Base-by-base conservation (phyloP, 768 basidiomycete genomes). In the Dentipellis fragilis region DNA sequence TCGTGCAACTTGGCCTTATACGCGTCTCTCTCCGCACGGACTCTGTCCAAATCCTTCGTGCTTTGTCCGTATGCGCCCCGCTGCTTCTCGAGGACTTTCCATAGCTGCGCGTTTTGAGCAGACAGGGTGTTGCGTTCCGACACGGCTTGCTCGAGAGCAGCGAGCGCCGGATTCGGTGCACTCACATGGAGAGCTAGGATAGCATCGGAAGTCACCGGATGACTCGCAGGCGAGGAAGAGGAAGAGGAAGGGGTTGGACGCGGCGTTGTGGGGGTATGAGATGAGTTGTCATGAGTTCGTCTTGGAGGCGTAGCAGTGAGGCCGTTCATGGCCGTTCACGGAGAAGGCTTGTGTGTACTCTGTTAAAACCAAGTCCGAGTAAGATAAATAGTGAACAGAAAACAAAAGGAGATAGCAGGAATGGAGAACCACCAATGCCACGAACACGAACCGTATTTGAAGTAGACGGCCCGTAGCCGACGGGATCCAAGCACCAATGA, bases 51-150 rank as follows among this genome's bases (percentile, higher is more conserved):
- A 63, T 95, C 91, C 71, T 89, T 89, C 67, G 87, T 73, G 54
- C 90, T 80, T 55, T 87, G 83, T 57, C 79, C 81, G 66, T 89
- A 89, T n/a, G 84, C 88, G 19, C 80, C 69, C 54, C 90, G 80
- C 68, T 93, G 90, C 68, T 93, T 94, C 76, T 94, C 91, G 66
- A 95, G 85, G 59, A 94, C 79, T 69, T 93, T 94, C 93, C 93
- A 95, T 19, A 95, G 81, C 71, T 94, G 91, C 14, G 84, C 73
- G 67, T 95, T 95, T 73, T 95, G 93, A 4, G 81, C 70, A 10
- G 86, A 80, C 51, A 93, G 80, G 40, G 73, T 70, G 65, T 94
- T 95, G 60, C 93, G 81, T 64, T 97, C 93, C 14, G 76, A 75
- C 23, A 95, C 74, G 8, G 84, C 81, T 56, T 83, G 80, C 22